Percentiles rank a stretch among this genome's conserved stretches.
Evolutionary conservation across 2,329 filamentous ascomycete species (phyloP).

Genomic region (Sarocladium oryzae): DNA sequence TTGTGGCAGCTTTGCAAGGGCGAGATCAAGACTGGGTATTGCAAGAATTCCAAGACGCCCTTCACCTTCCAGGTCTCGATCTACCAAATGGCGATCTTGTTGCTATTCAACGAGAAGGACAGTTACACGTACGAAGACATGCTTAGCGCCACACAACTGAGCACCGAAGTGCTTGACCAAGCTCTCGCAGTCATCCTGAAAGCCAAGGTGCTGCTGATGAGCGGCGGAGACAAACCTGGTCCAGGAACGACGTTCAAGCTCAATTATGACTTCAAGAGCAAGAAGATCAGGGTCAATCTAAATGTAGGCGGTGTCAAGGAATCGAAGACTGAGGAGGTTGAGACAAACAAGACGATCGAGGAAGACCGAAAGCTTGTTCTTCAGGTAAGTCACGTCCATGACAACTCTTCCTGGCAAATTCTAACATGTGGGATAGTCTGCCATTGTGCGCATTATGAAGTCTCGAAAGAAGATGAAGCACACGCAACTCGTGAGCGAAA

Average conservation of each 20-base stretch:
- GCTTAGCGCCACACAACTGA: conserved; percentile 70
- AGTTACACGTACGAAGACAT: conserved; percentile 85
- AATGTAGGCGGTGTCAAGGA: conserved; percentile 94
- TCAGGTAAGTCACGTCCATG: conserved; percentile 86
- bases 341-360: conserved; percentile 99
- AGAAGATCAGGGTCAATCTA: conserved; percentile 95
- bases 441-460: conserved; percentile 99
- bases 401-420: too few species aligned
- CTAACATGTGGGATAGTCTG: conserved; percentile 55
- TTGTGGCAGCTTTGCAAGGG: conserved; percentile 98
- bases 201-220: conserved; percentile 77
- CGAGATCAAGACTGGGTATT: conserved; percentile 89
- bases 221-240: conserved; percentile 63
- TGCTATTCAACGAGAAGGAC: conserved; percentile 91
- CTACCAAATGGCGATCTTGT: conserved; percentile 93
- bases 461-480: conserved; percentile 99
- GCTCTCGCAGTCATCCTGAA: conserved; percentile 83
- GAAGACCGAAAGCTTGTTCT: conserved; percentile 94
- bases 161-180: conserved; percentile 77
- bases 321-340: conserved; percentile 90
- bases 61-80: conserved; percentile 97
- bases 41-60: conserved; percentile 80
- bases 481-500: conserved; percentile 86
- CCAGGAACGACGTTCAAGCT: conserved; percentile 74
- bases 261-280: conserved; percentile 95